These are phyloP conservation scores for Fabrea salina DNA, from an alignment of 169 alveolate species.

Conservation along the genomic window DNA sequence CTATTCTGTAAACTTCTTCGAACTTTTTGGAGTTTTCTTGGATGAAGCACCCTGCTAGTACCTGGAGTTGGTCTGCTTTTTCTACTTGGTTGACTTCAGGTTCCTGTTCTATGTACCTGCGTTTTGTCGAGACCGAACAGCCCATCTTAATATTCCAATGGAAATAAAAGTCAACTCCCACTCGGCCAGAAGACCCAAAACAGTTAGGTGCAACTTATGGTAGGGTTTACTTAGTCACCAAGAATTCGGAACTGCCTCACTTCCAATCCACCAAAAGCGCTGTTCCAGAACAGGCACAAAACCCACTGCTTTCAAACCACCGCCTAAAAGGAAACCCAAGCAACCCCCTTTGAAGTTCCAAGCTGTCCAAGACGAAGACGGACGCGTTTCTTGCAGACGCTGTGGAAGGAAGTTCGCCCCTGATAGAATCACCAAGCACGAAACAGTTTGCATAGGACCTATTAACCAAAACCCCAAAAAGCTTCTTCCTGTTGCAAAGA, in stretches of 20 bases:
- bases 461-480: neutral
- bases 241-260: slow-evolving; percentile 54
- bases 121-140: neutral
- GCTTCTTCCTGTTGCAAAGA: slow-evolving; percentile 19
- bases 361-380: neutral
- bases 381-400: neutral
- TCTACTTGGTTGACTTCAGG: neutral
- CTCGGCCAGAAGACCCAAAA: slow-evolving; percentile 51
- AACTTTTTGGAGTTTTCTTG: neutral
- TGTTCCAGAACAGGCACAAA: slow-evolving; percentile 56
- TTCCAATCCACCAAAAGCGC: slow-evolving; percentile 58
- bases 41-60: neutral
- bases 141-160: too few relatives aligned
- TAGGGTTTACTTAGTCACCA: too few relatives aligned
- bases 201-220: slow-evolving; percentile 50
- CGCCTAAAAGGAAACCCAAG: slow-evolving; percentile 48
- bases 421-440: slow-evolving; percentile 6
- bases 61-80: too few relatives aligned
- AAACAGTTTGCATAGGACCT: slow-evolving; percentile 36
- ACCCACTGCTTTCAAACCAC: slow-evolving; percentile 49
- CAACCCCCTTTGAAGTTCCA: slow-evolving; percentile 25
- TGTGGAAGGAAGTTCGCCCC: slow-evolving; percentile 13
- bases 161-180: too few relatives aligned
- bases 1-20: neutral
- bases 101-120: neutral